phyloP scores from a whole-genome alignment of 2,329 filamentous ascomycete species.

The Fusarium sp. region DNA sequence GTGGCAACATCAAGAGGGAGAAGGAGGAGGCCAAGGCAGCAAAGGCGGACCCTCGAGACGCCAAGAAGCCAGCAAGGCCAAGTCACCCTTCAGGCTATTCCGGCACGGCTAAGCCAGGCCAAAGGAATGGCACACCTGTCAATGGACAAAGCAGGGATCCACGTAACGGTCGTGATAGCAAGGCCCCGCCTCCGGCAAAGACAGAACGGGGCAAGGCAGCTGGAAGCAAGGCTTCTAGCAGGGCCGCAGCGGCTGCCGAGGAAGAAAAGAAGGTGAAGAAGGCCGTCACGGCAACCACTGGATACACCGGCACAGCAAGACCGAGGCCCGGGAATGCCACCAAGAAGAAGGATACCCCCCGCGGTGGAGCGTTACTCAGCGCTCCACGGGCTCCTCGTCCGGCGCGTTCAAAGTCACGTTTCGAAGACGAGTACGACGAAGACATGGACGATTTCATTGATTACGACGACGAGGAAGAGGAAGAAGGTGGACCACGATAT shows the following conservation, averaged over 20 bases:
- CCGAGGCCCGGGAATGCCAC: conserved; percentile 58
- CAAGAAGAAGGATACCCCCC: conserved; percentile 50
- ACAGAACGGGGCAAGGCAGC: conserved; percentile 36
- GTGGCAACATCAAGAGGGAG: conserved; percentile 61
- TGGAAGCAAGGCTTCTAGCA: conserved; percentile 35
- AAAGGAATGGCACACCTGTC: conserved; percentile 39
- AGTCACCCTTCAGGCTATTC: conserved; percentile 44
- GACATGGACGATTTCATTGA: conserved; percentile 72
- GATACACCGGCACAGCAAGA: conserved; percentile 74
- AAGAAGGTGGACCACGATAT: conserved; percentile 57
- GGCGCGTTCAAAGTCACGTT: conserved; percentile 51
- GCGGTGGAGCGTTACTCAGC: conserved; percentile 57
- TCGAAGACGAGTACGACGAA: conserved; percentile 72
- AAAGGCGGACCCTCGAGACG: conserved; percentile 38
- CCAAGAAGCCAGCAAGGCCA: conserved; percentile 37
- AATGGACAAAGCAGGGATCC: conserved; percentile 39
- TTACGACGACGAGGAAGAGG: conserved; percentile 68
- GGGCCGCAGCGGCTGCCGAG: conserved; percentile 18
- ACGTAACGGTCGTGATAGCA: conserved; percentile 40
- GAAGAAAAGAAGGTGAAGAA: conserved; percentile 70
- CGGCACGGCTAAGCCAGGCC: conserved; percentile 48
- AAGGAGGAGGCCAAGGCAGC: conserved; percentile 56
- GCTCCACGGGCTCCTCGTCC: conserved; percentile 45
- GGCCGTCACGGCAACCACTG: conserved; percentile 70
- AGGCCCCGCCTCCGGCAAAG: conserved; percentile 30